Conservation (phyloP, 768 basidiomycete species). For the Bullera alba region DNA sequence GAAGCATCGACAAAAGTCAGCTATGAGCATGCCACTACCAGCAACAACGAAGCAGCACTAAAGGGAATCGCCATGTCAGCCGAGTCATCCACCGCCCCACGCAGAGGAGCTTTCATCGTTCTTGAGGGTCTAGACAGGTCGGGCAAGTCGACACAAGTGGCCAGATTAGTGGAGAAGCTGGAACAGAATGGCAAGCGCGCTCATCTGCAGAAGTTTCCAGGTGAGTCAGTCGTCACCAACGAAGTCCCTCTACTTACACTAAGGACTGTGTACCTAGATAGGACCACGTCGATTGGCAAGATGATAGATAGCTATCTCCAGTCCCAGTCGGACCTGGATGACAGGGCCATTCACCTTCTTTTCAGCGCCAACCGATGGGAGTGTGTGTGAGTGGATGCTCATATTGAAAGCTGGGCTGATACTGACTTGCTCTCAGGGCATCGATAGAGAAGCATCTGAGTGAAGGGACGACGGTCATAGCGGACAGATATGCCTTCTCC, state of each 20-base stretch:
- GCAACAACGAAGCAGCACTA: no score
- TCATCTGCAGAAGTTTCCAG: constrained; percentile 78
- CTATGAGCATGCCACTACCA: no score
- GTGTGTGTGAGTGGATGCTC: constrained; percentile 56
- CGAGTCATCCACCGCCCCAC: not conserved
- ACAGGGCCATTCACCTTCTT: constrained; percentile 82
- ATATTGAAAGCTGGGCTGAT: not conserved
- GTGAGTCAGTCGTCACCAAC: constrained; percentile 48
- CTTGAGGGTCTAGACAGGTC: constrained; percentile 93
- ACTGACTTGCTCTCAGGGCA: constrained; percentile 49
- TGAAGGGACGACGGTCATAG: constrained; percentile 66
- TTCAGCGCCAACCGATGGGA: constrained; percentile 99
- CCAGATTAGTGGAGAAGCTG: constrained; percentile 56
- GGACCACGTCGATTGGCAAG: constrained; percentile 80
- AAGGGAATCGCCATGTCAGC: not conserved
- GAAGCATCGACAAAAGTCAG: no score
- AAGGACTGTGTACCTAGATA: constrained; percentile 58
- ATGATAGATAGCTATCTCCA: constrained; percentile 91
- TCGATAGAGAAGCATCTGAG: constrained; percentile 58
- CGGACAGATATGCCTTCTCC: constrained; percentile 94
- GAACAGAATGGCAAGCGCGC: constrained; percentile 50
- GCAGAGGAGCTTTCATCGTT: constrained; percentile 71
- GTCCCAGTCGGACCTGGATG: constrained; percentile 77
- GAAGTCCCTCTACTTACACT: not conserved
- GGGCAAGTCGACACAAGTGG: constrained; percentile 85